Conservation (phyloP, 202 grass and related monocot genomes). For the Digitaria exilis region DNA sequence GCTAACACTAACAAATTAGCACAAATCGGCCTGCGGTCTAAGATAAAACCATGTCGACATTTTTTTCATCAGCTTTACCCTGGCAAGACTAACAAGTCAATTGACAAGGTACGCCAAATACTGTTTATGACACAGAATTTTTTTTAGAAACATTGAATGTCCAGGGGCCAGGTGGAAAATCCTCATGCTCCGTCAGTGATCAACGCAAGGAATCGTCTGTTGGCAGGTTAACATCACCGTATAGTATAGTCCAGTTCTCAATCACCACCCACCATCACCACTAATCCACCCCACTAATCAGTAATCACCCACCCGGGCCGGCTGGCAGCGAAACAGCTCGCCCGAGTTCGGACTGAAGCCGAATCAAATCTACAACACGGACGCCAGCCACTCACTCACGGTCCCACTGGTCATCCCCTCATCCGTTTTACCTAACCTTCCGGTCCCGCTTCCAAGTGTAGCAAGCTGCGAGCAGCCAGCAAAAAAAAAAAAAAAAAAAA, state of each 20-base stretch:
- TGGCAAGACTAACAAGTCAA: no score
- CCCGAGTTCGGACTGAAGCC: neutral
- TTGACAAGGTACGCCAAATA: no score
- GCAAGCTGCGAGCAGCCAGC: neutral
- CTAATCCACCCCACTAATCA: neutral
- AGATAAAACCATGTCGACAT: neutral
- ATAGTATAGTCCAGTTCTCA: neutral
- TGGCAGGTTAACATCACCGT: slow-evolving; percentile 19
- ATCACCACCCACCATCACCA: slow-evolving; percentile 1
- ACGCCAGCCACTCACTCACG: neutral
- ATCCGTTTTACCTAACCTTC: neutral
- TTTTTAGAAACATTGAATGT: neutral
- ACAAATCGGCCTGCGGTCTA: neutral
- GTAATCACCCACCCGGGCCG: neutral
- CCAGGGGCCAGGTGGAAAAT: neutral
- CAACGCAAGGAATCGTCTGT: neutral
- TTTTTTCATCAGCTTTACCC: no score
- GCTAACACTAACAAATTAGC: no score
- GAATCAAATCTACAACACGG: neutral
- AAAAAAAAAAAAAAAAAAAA: neutral
- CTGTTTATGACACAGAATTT: neutral
- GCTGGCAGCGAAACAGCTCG: neutral
- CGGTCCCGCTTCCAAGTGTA: neutral
- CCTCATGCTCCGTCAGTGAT: no score
- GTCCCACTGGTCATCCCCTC: slow-evolving; percentile 29